Evolutionary conservation across 2,329 filamentous ascomycete species (phyloP), one percentile per base, ranked within the genome.

Genomic region (Calonectria honghensis): DNA sequence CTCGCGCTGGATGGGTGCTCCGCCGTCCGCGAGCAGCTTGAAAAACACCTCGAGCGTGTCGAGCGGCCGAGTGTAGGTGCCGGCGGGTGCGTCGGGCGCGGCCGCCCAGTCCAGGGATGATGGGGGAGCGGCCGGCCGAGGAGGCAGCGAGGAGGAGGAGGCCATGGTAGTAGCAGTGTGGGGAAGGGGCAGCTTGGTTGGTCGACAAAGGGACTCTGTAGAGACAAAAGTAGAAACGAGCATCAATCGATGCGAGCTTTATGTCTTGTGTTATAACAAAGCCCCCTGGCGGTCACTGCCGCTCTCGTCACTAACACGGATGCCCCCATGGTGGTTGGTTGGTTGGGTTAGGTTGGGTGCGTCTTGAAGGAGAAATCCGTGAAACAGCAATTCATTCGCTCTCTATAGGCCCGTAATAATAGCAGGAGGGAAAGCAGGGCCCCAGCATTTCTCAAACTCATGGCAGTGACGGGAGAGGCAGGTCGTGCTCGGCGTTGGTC

Each of bases 11-110:
- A 83, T 68, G 6, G 76, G 68, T 32, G 75, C 74, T 45, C 77
- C 79, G 31, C 74, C 64, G 51, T 83, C 82, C n/a, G 77, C 82
- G n/a, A 82, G 32, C 5, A 83, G 72, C 66, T 82, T 83, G 69
- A 82, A 81, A 41, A 81, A 84, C 6, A 71, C 77, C 76, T 84
- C 82, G 35, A 77, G 59, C 11, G 75, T 77, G 52, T 77, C 74
- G 27, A 77, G 59, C 9, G 63, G 69, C 6, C 75, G 75, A 31
- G 51, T 48, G 18, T 32, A 74, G 32, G 61, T 67, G 27, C 59
- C 72, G 6, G 69, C 72, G 6, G 69, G 57, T 27, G 14, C 57
- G 16, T 63, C 27, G 14, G 52, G 59, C 41, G 51, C 24, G 14
- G 64, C 48, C 37, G 52, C 20, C 66, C 71, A 73, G 29, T 50